Evolutionary conservation across 2,329 filamentous ascomycete species (phyloP).

Genomic region (Fusarium anguioides): DNA sequence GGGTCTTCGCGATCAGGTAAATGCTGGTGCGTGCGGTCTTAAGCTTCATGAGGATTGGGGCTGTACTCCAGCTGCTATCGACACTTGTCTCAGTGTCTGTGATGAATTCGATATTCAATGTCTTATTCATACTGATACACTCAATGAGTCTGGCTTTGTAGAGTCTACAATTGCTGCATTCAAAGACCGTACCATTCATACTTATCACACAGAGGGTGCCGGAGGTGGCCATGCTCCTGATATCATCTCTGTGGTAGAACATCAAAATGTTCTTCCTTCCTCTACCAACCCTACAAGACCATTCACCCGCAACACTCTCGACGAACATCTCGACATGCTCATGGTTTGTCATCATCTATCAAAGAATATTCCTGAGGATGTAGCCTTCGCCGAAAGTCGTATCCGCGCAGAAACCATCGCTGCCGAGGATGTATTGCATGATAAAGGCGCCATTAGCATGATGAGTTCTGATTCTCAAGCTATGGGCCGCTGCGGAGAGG

Average conservation of each 20-base stretch:
- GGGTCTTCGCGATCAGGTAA: slow-evolving; percentile 81
- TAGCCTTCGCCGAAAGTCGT: slow-evolving; percentile 92
- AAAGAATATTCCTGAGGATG: slow-evolving; percentile 93
- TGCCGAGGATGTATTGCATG: slow-evolving; percentile 94
- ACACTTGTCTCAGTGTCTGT: slow-evolving; percentile 85
- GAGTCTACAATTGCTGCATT: slow-evolving; percentile 90
- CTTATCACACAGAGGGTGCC: slow-evolving; percentile 96
- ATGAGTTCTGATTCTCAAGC: slow-evolving; percentile 96
- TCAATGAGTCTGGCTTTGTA: slow-evolving; percentile 98
- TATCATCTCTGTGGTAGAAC: slow-evolving; percentile 93
- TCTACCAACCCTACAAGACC: slow-evolving; percentile 94
- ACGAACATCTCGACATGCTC: slow-evolving; percentile 97
- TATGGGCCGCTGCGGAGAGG: slow-evolving; percentile 96
- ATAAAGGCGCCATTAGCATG: slow-evolving; percentile 96
- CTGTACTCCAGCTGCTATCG: slow-evolving; percentile 88
- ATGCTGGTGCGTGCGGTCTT: slow-evolving; percentile 87
- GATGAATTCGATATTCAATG: slow-evolving; percentile 94
- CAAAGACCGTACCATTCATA: slow-evolving; percentile 89
- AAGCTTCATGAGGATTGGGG: slow-evolving; percentile 99
- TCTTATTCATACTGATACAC: slow-evolving; percentile 93
- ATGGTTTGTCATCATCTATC: slow-evolving; percentile 98
- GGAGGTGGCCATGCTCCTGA: slow-evolving; percentile 95
- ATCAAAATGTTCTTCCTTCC: slow-evolving; percentile 86
- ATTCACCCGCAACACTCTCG: slow-evolving; percentile 90
- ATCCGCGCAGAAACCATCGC: slow-evolving; percentile 97